Base-by-base conservation (phyloP, 1,139 yeast genomes). In the Pichia sp. region DNA sequence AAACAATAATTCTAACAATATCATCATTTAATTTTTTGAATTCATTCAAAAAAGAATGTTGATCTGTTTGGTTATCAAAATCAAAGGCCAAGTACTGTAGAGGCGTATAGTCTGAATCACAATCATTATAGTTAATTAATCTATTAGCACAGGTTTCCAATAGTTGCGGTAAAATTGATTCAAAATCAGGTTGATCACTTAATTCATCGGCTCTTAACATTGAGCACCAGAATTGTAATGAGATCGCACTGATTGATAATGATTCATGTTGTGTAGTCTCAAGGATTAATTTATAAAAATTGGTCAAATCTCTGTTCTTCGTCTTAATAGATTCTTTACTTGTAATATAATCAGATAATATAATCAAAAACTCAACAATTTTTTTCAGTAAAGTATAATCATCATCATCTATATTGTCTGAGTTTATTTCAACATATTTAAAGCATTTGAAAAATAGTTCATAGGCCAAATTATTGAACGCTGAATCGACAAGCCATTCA, bases 171-270 rank as follows among this genome's bases (percentile, higher is more conserved):
- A 86, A 68, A 11, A 84, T 67, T 15, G 69, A 68, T 44, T 74
- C 71, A 46, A 45, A 72, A 66, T 56, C 72, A 62, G 63, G 66
- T 49, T 71, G 73, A 24, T 76, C 70, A 52, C 79, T 72, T 44
- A 86, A 72, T 51, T 84, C 90, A 57, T 89, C 96, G 49, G 82
- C 80, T 58, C 98, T 75, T 45, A 92, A 69, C 54, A 92, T 80
- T 1, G 94, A 80, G 50, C 95, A 90, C 98, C 98, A 94, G 71
- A 92, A 85, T 62, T 90, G 96, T 49, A 92, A 69, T 0, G 97
- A 86, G 35, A 90, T 73, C 0, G 97, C 97, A 46, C 96, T 85
- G 4, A 92, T 82, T n/a, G 92, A 85, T 51, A 92, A 72, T 59
- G 96, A 85, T 34, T 89, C 85, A 61, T 89, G 94, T 58, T 74